Evolutionary conservation across 225 moss, liverwort and hornwort genomes (phyloP), one percentile per base, ranked within the genome.

Genomic region (Climacium dendroides): DNA sequence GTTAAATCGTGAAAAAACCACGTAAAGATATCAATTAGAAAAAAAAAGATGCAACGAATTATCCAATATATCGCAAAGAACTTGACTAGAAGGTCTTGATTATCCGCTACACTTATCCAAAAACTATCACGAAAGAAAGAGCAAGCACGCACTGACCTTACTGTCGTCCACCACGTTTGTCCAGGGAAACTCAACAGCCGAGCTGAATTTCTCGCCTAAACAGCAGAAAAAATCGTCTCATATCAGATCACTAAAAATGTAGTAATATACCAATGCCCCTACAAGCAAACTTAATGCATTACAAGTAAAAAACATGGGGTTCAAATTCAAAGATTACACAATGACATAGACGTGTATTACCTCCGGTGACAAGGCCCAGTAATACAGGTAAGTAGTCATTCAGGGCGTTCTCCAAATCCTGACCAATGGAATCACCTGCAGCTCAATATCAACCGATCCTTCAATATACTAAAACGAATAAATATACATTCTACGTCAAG

Each of bases 331-430:
- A 80, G 35, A 22, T 28, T 75, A 34, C 9, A 85, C 43, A 34
- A 60, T 14, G 19, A 43, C 41, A 60, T 13, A 69, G 55, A 63
- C 34, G 48, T 85, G 69, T 37, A 73, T 87, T 73, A 94, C 94
- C 94, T 90, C 90, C 89, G 28, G 79, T 90, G 13, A 93, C 89
- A 15, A 94, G 87, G 63, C 94, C 94, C 79, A 94, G 80, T 17
- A 94, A 50, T 37, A 88, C 78, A 79, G 93, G 91, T 59, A 94
- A 85, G 73, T 94, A 94, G 35, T 84, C 90, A 35, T 75, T 84
- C 73, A 94, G 65, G 45, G 91, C 88, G 55, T 61, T 88, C 83
- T 94, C 91, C 85, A 93, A 79, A 62, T 94, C 91, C 70, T 62
- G 73, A 65, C 85, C 87, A 37, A 62, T 78, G 29, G 81, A 53